Percentiles rank a stretch among this genome's conserved stretches.
These are phyloP conservation scores for Microcyclospora pomicola DNA, from an alignment of 2,329 filamentous ascomycete species.

Conservation along the genomic window DNA sequence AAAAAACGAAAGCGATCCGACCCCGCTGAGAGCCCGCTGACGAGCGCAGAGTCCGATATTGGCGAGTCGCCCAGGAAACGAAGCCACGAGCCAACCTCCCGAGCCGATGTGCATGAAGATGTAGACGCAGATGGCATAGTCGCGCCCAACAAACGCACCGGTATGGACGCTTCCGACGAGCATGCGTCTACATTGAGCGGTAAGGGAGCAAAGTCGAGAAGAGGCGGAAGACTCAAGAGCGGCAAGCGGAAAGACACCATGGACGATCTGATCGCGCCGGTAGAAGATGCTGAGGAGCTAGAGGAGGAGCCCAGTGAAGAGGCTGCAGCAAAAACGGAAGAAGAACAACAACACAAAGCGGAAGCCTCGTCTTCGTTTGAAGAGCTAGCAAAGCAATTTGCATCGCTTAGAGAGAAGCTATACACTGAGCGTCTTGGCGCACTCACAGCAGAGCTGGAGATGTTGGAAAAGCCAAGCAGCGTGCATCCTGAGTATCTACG, in stretches of 20 bases:
- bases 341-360: conserved; percentile 33
- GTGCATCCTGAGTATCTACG: conserved; percentile 85
- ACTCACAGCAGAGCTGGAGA: conserved; percentile 54
- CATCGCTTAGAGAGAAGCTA: conserved; percentile 69
- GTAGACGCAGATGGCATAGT: conserved; percentile 9
- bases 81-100: conserved; percentile 12
- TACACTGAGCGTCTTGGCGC: conserved; percentile 79
- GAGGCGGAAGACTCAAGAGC: conserved; percentile 30
- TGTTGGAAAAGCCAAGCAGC: conserved; percentile 43
- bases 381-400: conserved; percentile 78
- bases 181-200: neutral
- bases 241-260: conserved; percentile 32
- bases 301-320: conserved; percentile 17
- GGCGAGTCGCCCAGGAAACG: conserved; percentile 23
- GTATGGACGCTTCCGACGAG: neutral
- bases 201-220: neutral
- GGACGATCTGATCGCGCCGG: conserved; percentile 20
- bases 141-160: conserved; percentile 11
- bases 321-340: conserved; percentile 32
- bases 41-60: conserved; percentile 22
- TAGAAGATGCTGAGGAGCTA: conserved; percentile 6
- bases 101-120: conserved; percentile 7
- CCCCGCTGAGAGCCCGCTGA: conserved; percentile 26
- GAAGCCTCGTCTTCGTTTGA: conserved; percentile 34
- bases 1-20: conserved; percentile 34